Conservation (phyloP, 1,139 yeast species). For the Diutina siamensis region DNA sequence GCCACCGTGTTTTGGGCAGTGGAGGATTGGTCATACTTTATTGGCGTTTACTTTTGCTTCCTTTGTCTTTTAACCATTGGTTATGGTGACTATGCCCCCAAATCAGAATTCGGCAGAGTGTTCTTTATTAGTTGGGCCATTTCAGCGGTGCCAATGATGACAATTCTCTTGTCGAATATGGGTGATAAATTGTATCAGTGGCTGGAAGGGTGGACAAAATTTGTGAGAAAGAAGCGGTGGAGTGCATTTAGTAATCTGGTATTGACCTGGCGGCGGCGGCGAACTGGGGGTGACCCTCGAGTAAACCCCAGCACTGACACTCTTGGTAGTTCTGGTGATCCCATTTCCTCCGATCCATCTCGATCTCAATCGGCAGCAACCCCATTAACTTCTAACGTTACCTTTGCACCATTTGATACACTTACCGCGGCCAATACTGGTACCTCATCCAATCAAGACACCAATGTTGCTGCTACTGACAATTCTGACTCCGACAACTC, state of each 20-base stretch:
- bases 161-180: slow-evolving; percentile 60
- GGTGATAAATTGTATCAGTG: slow-evolving; percentile 43
- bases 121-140: slow-evolving; percentile 74
- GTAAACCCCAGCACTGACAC: too few species aligned
- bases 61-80: slow-evolving; percentile 73
- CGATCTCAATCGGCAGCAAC: too few species aligned
- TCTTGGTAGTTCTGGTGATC: too few species aligned
- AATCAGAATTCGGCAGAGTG: slow-evolving; percentile 50
- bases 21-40: slow-evolving; percentile 63
- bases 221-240: slow-evolving; percentile 3
- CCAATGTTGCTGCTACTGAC: too few species aligned
- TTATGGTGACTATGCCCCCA: slow-evolving; percentile 67
- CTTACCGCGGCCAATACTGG: too few species aligned
- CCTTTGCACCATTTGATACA: too few species aligned
- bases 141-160: slow-evolving; percentile 78
- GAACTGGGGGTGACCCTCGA: too few species aligned
- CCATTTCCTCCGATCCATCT: too few species aligned
- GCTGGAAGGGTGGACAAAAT: slow-evolving; percentile 13
- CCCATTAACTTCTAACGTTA: too few species aligned
- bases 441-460: too few species aligned
- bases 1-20: slow-evolving; percentile 46
- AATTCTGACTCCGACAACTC: too few species aligned
- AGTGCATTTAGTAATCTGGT: neutral
- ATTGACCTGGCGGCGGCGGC: too few species aligned
- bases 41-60: slow-evolving; percentile 61